Evolutionary conservation across 2,329 filamentous ascomycete genomes (phyloP).

Genomic region (Calonectria crousiana): DNA sequence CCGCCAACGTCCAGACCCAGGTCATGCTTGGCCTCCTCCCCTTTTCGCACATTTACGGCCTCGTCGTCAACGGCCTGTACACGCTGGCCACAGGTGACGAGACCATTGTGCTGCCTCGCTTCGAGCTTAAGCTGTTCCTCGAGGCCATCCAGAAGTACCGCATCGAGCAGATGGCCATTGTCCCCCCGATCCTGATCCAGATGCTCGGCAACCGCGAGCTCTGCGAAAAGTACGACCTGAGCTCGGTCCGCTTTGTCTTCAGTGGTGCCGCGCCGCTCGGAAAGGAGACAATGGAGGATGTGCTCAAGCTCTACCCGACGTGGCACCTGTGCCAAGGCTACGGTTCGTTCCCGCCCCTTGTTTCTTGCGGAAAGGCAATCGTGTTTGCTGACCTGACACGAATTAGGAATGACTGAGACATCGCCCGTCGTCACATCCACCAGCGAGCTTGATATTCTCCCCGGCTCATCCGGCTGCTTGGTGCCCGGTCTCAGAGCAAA

Average conservation of each 20-base stretch:
- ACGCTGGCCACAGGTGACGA: constrained; percentile 79
- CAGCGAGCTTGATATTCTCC: constrained; percentile 69
- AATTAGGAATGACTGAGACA: constrained; percentile 77
- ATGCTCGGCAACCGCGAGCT: constrained; percentile 73
- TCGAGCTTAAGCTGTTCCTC: constrained; percentile 77
- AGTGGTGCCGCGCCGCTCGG: constrained; percentile 83
- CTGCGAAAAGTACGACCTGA: constrained; percentile 76
- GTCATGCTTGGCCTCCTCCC: constrained; percentile 77
- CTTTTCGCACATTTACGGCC: constrained; percentile 84
- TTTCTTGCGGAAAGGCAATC: accelerated
- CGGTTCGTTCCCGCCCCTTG: constrained; percentile 57
- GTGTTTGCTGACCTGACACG: background rate
- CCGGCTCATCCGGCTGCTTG: constrained; percentile 77
- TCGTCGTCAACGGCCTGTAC: constrained; percentile 66
- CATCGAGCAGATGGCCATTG: constrained; percentile 76
- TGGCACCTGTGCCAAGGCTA: constrained; percentile 81
- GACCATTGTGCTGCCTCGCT: constrained; percentile 79
- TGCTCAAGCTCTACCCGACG: constrained; percentile 70
- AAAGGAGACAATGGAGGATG: constrained; percentile 73
- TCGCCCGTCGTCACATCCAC: constrained; percentile 74
- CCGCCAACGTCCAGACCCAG: constrained; percentile 54
- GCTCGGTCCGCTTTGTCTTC: constrained; percentile 73
- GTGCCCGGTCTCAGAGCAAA: constrained; percentile 73
- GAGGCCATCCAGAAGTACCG: constrained; percentile 75
- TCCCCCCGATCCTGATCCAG: constrained; percentile 83